phyloP scores from a whole-genome alignment of 106 monocot species.

The Allium sativum region DNA sequence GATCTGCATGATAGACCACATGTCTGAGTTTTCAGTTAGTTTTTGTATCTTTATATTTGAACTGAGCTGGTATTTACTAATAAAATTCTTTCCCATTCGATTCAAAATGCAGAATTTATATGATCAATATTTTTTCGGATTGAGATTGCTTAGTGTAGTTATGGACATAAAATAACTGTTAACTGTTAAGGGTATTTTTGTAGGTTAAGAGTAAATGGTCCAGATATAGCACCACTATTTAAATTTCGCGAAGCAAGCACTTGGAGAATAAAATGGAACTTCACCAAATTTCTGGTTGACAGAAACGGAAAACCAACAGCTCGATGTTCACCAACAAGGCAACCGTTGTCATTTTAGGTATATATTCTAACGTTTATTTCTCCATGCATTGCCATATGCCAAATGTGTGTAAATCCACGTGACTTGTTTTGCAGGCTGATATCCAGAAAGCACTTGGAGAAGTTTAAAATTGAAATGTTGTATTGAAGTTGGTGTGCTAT shows the following conservation, averaged over 20 bases:
- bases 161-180: neutral
- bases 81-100: too few species aligned
- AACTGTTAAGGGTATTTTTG: conserved; percentile 2
- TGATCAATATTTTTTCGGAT: too few species aligned
- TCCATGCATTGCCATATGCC: neutral
- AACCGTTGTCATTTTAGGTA: conserved; percentile 66
- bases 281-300: conserved; percentile 80
- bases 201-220: conserved; percentile 82
- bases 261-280: conserved; percentile 82
- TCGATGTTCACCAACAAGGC: conserved; percentile 45
- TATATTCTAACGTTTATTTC: neutral
- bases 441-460: conserved; percentile 62
- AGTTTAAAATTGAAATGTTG: too few species aligned
- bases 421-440: conserved; percentile 38
- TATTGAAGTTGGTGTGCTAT: too few species aligned
- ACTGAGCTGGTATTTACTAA: too few species aligned
- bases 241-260: conserved; percentile 72
- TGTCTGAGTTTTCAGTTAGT: too few species aligned
- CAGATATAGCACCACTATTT: conserved; percentile 50
- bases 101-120: too few species aligned
- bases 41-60: too few species aligned
- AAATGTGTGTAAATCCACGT: neutral
- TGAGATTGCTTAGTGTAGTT: too few species aligned
- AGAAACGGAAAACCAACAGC: conserved; percentile 58
- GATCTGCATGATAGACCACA: too few species aligned